Evolutionary conservation across 306 rosid species (phyloP).

Genomic region (Castanopsis chinensis): DNA sequence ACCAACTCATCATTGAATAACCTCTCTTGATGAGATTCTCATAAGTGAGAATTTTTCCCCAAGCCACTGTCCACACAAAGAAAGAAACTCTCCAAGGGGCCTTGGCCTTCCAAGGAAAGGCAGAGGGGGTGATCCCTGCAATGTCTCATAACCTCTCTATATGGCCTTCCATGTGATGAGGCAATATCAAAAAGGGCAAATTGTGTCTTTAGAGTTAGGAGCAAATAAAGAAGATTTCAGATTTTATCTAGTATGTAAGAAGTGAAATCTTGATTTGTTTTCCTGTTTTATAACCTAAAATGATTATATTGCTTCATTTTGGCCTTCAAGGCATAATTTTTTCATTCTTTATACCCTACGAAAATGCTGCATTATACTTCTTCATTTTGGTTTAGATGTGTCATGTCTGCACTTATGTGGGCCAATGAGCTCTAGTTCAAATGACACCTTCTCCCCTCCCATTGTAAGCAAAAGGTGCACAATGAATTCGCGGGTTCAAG

Average conservation of each 20-base stretch:
- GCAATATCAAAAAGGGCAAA: neutral
- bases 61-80: no score
- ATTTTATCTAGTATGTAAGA: neutral
- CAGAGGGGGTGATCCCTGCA: no score
- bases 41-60: no score
- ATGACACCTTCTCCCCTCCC: no score
- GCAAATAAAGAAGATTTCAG: neutral
- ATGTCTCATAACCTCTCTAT: no score
- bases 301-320: neutral
- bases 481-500: no score
- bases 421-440: no score
- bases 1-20: no score
- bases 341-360: neutral
- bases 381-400: neutral
- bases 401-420: neutral
- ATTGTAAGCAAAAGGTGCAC: no score
- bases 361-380: neutral
- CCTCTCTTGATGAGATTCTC: no score
- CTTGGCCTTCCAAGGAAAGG: no score
- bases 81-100: no score
- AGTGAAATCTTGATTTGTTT: neutral
- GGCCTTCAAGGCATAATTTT: neutral
- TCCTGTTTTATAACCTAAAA: neutral
- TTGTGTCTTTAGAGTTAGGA: neutral
- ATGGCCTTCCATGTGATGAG: neutral